phyloP scores from a whole-genome alignment of 768 basidiomycete genomes.

The Boletus pseudopeckii region DNA sequence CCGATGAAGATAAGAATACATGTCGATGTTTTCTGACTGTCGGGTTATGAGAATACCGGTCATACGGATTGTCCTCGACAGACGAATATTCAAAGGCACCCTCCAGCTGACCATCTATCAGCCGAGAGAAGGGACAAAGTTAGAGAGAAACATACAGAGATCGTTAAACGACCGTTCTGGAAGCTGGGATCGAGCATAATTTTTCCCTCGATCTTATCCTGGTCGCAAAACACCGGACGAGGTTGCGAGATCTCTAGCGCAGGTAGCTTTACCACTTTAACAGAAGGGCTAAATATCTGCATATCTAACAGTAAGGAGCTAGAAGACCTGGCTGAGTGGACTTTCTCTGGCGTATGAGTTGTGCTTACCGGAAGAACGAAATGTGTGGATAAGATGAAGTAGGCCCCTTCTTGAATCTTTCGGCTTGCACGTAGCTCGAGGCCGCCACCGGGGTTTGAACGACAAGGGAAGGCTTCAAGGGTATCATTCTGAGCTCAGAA shows the following conservation, averaged over 20 bases:
- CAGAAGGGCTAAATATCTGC: constrained; percentile 58
- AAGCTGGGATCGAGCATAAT: constrained; percentile 52
- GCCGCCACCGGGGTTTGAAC: constrained; percentile 17
- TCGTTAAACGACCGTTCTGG: constrained; percentile 52
- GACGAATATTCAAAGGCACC: constrained; percentile 52
- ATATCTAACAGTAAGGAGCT: constrained; percentile 59
- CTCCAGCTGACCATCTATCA: constrained; percentile 47
- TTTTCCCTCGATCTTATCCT: constrained; percentile 58
- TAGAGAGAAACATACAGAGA: constrained; percentile 42
- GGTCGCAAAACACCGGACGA: constrained; percentile 55
- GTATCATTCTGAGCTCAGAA: constrained; percentile 16
- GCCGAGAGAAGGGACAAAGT: background rate
- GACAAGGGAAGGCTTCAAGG: constrained; percentile 17
- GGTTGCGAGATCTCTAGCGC: constrained; percentile 25
- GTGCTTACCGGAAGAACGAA: constrained; percentile 48
- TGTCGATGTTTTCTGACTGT: constrained; percentile 34
- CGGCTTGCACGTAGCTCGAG: constrained; percentile 35
- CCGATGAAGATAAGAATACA: constrained; percentile 50
- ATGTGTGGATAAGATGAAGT: constrained; percentile 38
- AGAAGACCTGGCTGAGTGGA: constrained; percentile 5
- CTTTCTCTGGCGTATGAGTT: background rate
- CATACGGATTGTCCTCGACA: constrained; percentile 16
- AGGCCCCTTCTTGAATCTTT: constrained; percentile 18
- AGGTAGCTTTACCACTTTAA: constrained; percentile 41
- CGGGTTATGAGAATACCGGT: constrained; percentile 20